Evolutionary conservation across 345 rosid species (phyloP), one percentile per base, ranked within the genome.

Genomic region (Jatropha curcas): DNA sequence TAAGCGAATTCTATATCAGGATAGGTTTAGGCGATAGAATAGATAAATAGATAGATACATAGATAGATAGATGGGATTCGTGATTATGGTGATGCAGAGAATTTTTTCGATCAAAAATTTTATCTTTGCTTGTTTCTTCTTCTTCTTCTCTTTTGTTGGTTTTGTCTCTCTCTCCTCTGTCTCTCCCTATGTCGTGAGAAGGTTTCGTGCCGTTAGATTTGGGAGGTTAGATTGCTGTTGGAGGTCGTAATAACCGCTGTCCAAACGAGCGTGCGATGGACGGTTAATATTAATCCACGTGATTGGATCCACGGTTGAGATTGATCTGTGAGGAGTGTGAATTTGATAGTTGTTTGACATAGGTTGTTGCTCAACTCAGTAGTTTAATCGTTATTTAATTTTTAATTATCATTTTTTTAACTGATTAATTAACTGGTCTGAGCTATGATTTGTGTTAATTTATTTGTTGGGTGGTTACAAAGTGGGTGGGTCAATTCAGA

Each of bases 171-270:
- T 71, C 71, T 57, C 70, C 58, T 72, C 61, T 41, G 60, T 75
- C 51, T 35, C 35, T 52, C n/a, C 43, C 22, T 46, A 17, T 77
- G 72, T 74, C 75, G 30, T 31, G 45, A 79, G 72, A 68, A 60
- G 64, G 66, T 22, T 61, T 72, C 28, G 63, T 73, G 77, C 84
- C 84, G 85, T 83, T 60, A 6, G 83, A 83, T 83, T 76, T 68
- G 66, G 39, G 20, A 27, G 68, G 79, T 86, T 80, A 72, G 85
- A 77, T 81, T 81, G 67, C 72, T 68, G 77, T 79, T 73, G 73
- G 77, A 31, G 68, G 74, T 78, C 74, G 71, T 46, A 71, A 67
- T 59, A 83, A 82, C 84, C 78, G 86, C 73, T 84, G 92, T 86
- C 87, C 82, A 24, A 85, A 77, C 22, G 12, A 13, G 37, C 39